Evolutionary conservation across 2,329 filamentous ascomycete species (phyloP), one percentile per base, ranked within the genome.

Genomic region (Fusarium tuaranense): DNA sequence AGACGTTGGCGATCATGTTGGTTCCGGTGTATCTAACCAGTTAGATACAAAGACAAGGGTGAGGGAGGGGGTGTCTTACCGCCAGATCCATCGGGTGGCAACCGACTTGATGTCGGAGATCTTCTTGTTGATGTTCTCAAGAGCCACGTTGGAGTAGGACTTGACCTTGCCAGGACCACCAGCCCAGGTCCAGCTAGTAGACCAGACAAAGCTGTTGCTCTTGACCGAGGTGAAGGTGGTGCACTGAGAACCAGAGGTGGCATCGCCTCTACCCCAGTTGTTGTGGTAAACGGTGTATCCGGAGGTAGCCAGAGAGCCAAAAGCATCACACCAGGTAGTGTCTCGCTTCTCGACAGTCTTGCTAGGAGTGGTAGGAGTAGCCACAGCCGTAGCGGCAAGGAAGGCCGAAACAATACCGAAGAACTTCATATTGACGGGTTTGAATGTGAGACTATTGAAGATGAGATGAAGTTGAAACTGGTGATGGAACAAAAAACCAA

Each of bases 211-310:
- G 2, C 76, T 81, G 64, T 69, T 78, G n/a, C 38, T 81, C 32
- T 65, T 82, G 67, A 79, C 67, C 7, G 80, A 83, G 70, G 82
- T 81, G 44, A 86, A 78, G 6, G 80, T 82, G 4, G 83, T 84
- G 79, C 85, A 87, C 76, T 87, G 85, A 12, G 73, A 80, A 53
- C 85, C 85, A 16, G 80, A 79, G 20, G 82, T 83, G 27, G 82
- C 80, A 4, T 70, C 67, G 16, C 69, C 76, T 53, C 81, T 62
- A 30, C 86, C 86, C 87, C 87, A 89, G 73, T 88, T 86, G 80
- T 89, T 85, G 78, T 89, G 87, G 81, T 88, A 89, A 65, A 89
- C 75, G 55, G 82, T 88, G 79, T 86, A 89, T 46, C 79, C 81
- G 38, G 83, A 84, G 0, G 81, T 82, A 2, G 78, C 74, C 16